A percentile compares a stretch with the other conserved stretches of the same genome.
These are phyloP conservation scores for Canna indica DNA, from an alignment of 176 grass and related monocot species.

Conservation along the genomic window DNA sequence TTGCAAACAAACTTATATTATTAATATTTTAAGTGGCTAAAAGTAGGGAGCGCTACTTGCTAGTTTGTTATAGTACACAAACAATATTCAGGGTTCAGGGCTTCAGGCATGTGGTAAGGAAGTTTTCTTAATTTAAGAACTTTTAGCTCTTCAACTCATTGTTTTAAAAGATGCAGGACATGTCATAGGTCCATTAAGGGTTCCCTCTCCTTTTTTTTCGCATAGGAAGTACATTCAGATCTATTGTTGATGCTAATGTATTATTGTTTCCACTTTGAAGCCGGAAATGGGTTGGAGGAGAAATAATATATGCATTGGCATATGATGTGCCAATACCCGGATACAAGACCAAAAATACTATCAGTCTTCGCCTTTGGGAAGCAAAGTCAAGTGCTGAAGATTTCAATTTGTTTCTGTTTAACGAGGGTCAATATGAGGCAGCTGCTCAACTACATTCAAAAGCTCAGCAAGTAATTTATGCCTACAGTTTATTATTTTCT, in stretches of 20 bases:
- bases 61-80: not conserved
- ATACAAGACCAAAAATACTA: conserved; percentile 94
- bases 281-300: conserved; percentile 82
- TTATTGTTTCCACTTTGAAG: conserved; percentile 26
- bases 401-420: conserved; percentile 94
- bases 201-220: not conserved
- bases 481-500: not conserved
- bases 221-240: not conserved
- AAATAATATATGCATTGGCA: conserved; percentile 72
- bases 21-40: no score
- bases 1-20: not conserved
- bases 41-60: not conserved
- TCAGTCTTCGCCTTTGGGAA: conserved; percentile 94
- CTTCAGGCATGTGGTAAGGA: not conserved
- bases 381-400: conserved; percentile 71
- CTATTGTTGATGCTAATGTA: not conserved
- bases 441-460: conserved; percentile 81
- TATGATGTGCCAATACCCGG: conserved; percentile 98
- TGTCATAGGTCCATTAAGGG: not conserved
- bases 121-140: not conserved
- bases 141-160: not conserved
- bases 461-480: conserved; percentile 90
- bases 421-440: conserved; percentile 79
- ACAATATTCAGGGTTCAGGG: not conserved
- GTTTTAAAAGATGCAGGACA: not conserved